Evolutionary conservation across 2,329 filamentous ascomycete genomes (phyloP).

Genomic region (Hymenoscyphus albidus): DNA sequence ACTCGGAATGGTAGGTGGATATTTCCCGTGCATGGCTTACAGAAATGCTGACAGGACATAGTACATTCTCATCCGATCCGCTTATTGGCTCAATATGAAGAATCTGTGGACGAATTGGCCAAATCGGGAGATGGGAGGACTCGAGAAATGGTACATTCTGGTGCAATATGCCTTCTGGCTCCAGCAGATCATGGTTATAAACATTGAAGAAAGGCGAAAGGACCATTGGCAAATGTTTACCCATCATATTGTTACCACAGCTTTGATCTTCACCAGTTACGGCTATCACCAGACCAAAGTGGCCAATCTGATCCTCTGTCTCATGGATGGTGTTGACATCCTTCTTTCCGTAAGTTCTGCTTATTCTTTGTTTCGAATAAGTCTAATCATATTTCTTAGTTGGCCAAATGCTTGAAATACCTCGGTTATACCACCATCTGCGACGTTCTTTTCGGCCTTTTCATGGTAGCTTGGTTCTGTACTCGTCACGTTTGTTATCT

Average conservation of each 20-base stretch:
- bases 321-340: slow-evolving; percentile 93
- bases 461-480: slow-evolving; percentile 80
- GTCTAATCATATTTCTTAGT: slow-evolving; percentile 43
- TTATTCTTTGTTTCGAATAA: background rate
- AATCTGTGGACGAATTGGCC: slow-evolving; percentile 87
- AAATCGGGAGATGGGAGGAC: slow-evolving; percentile 64
- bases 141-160: slow-evolving; percentile 86
- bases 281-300: slow-evolving; percentile 83
- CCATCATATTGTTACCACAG: slow-evolving; percentile 87
- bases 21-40: background rate
- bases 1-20: slow-evolving; percentile 67
- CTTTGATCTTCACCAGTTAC: slow-evolving; percentile 77
- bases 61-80: slow-evolving; percentile 76
- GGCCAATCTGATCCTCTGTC: slow-evolving; percentile 80
- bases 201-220: slow-evolving; percentile 91
- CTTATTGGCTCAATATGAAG: slow-evolving; percentile 72
- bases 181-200: slow-evolving; percentile 89
- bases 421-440: slow-evolving; percentile 70
- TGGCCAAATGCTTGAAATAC: slow-evolving; percentile 93
- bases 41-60: slow-evolving; percentile 38
- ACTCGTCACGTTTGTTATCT: slow-evolving; percentile 79
- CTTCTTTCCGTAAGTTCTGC: slow-evolving; percentile 68
- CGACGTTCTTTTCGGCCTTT: slow-evolving; percentile 79
- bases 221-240: slow-evolving; percentile 95
- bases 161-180: slow-evolving; percentile 90